A percentile compares a stretch with the other conserved stretches of the same genome.
Conservation (phyloP, 225 moss, liverwort and hornwort species). For the Straminergon stramineum region DNA sequence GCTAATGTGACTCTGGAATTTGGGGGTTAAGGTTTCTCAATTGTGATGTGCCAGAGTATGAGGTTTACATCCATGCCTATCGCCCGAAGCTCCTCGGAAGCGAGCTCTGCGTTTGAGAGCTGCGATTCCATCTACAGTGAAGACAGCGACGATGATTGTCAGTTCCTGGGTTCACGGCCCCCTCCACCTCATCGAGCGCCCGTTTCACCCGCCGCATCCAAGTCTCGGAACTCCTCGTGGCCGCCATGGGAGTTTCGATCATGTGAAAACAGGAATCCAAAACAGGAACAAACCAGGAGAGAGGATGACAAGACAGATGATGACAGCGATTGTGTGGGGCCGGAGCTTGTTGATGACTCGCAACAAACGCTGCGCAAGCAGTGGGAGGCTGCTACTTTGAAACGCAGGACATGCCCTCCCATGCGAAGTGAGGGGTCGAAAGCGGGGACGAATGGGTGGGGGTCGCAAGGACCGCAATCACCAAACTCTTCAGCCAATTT, state of each 20-base stretch:
- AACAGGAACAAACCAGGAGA: not conserved
- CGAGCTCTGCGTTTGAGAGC: conserved; percentile 30
- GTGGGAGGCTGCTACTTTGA: conserved; percentile 87
- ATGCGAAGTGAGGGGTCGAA: conserved; percentile 91
- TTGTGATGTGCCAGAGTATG: conserved; percentile 9
- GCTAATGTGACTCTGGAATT: not conserved
- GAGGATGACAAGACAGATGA: not conserved
- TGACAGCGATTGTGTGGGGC: conserved; percentile 9
- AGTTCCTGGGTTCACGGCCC: conserved; percentile 16
- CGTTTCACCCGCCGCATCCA: conserved; percentile 7
- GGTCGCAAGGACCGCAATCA: conserved; percentile 2
- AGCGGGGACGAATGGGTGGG: conserved; percentile 37
- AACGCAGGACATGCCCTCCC: conserved; percentile 60
- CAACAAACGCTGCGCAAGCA: conserved; percentile 55
- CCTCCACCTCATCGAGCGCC: not conserved
- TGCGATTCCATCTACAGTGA: conserved; percentile 12
- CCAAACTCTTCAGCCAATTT: not conserved
- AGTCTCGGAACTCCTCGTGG: conserved; percentile 17
- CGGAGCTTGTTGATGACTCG: conserved; percentile 40
- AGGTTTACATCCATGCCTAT: conserved; percentile 20
- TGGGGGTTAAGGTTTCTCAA: not conserved
- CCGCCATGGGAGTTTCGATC: conserved; percentile 1
- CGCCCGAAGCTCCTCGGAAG: conserved; percentile 7
- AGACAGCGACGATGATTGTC: conserved; percentile 53
- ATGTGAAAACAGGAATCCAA: not conserved